Conservation (phyloP, 352 stramenopile genomes). For the Halophytophthora batemanensis region DNA sequence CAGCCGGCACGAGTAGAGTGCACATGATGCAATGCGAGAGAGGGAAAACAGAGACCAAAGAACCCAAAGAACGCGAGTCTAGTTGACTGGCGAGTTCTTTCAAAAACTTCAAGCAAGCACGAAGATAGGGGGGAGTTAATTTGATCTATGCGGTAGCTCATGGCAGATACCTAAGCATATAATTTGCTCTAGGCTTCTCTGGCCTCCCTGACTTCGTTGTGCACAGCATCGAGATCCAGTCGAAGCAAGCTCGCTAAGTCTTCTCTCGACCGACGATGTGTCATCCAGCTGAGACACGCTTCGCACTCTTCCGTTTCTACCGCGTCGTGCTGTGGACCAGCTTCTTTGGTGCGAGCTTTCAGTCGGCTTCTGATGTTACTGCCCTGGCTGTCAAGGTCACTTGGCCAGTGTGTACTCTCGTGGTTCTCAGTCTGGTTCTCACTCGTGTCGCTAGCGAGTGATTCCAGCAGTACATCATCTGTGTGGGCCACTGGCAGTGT, state of each 20-base stretch:
- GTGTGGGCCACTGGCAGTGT: conserved; percentile 5
- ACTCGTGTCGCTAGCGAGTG: conserved; percentile 4
- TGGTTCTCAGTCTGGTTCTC: conserved; percentile 15
- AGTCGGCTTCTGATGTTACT: too few relatives aligned
- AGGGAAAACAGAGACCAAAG: too few relatives aligned
- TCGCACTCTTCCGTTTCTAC: conserved; percentile 2
- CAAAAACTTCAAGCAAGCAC: too few relatives aligned
- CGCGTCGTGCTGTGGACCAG: conserved; percentile 15
- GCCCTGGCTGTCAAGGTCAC: not conserved
- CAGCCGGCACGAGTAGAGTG: not conserved
- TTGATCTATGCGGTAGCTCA: too few relatives aligned
- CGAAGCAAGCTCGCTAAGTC: conserved; percentile 21
- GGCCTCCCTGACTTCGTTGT: conserved; percentile 23
- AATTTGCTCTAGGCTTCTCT: conserved; percentile 17
- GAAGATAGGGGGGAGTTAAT: too few relatives aligned
- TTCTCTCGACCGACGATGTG: conserved; percentile 12
- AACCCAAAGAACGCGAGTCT: too few relatives aligned
- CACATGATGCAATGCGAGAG: too few relatives aligned
- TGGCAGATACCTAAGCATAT: conserved; percentile 4
- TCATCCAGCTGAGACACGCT: conserved; percentile 6
- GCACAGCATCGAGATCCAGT: conserved; percentile 20
- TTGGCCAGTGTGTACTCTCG: not conserved
- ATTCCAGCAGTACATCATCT: conserved; percentile 22
- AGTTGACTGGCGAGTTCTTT: too few relatives aligned
- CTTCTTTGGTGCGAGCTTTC: conserved; percentile 4